Conservation (phyloP, 345 rosid species). For the Hibiscus tridactylites region DNA sequence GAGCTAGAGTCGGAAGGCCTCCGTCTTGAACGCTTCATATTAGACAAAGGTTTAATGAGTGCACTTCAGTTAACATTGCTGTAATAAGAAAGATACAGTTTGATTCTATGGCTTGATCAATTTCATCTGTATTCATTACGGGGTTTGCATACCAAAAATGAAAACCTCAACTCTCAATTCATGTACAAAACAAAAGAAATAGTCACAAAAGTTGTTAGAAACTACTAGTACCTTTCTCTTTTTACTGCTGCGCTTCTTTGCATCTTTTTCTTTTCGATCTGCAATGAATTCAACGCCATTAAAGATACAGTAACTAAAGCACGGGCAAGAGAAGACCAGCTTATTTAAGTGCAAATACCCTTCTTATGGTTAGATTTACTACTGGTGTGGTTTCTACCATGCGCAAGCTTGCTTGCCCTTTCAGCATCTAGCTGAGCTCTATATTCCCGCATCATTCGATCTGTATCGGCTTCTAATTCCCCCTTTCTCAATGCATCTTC, state of each 20-base stretch:
- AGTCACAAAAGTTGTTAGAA: neutral
- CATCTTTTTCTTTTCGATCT: conserved; percentile 81
- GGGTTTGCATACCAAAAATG: neutral
- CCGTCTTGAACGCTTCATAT: conserved; percentile 60
- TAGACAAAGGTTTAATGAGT: conserved; percentile 6
- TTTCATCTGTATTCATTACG: too few species aligned
- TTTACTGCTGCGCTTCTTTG: conserved; percentile 64
- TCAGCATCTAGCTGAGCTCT: conserved; percentile 98
- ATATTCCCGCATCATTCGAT: conserved; percentile 58
- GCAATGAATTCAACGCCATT: conserved; percentile 23
- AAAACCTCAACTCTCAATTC: neutral
- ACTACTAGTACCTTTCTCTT: conserved; percentile 65
- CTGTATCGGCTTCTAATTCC: conserved; percentile 51
- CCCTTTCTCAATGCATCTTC: conserved; percentile 86
- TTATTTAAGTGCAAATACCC: conserved; percentile 30
- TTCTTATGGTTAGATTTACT: conserved; percentile 46
- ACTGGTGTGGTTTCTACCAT: conserved; percentile 74
- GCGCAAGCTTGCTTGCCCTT: conserved; percentile 85
- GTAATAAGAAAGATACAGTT: neutral
- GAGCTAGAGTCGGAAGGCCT: conserved; percentile 49
- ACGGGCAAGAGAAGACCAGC: neutral
- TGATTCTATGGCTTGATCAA: neutral
- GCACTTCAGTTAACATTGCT: neutral
- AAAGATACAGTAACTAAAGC: conserved; percentile 1
- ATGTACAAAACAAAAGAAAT: neutral